Base-by-base conservation (phyloP, 345 rosid genomes). In the Ceriops zippeliana region DNA sequence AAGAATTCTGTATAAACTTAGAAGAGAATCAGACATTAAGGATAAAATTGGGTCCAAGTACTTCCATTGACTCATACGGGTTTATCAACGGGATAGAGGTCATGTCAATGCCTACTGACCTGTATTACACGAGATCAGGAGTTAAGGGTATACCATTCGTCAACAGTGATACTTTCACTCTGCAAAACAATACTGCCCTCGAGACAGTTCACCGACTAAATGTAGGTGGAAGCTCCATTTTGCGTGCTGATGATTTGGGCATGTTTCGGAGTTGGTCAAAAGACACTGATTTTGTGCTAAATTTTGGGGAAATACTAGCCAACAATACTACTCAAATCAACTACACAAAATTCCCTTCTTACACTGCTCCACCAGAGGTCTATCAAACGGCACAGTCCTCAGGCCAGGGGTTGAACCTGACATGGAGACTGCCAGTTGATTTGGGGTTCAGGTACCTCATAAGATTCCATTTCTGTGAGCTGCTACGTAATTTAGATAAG, bases 131-230 rank as follows among this genome's bases (percentile, higher is more conserved):
- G 13, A 27, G 28, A 22, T 24, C 59, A 56, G 59, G 59, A 56
- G 59, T 21, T 21, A 24, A 21, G 59, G 59, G 30, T 15, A 27
- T 56, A 24, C 11, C 59, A 9, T 56, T 56, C 59, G 2, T 56
- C 13, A 56, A 56, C 28, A 56, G 30, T 56, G 17, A 56, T 56
- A 10, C 28, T 22, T 56, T 56, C 30, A 20, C 30, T 24, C 24
- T 56, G 9, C 28, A 56, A 56, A 56, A 10, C 59, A 22, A 56
- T 56, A 56, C 59, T 10, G 59, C 59, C 28, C 28, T 24, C 3
- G 59, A 56, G 59, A 56, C 59, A 27, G 59, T 56, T 56, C 28
- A 56, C 16, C 59, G 59, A 22, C 30, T 56, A 56, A 56, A 56
- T 56, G 30, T 56, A 3, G 59, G 59, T 15, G 59, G 59, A 56